Evolutionary conservation across 2,329 filamentous ascomycete species (phyloP), one percentile per base, ranked within the genome.

Genomic region (Penicillium sp.): DNA sequence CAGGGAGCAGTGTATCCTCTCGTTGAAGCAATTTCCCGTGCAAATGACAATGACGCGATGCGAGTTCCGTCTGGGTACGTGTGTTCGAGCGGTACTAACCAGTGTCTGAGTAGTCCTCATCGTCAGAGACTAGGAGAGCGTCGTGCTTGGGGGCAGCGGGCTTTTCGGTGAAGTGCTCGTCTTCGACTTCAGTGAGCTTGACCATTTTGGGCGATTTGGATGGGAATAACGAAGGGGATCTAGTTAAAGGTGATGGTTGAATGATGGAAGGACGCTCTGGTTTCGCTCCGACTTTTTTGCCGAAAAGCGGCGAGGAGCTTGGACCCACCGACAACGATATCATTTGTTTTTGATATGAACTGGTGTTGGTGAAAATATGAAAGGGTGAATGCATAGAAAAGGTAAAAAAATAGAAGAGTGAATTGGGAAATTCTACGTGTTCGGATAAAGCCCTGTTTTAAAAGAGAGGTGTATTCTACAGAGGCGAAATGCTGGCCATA

Each of bases 151-250:
- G 73, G 60, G 86, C 78, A 70, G 89, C 87, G 65, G 82, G 79
- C 76, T 89, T 87, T 67, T 83, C 79, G 75, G 85, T 82, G 82
- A 97, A 96, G 78, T 95, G 90, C 83, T 97, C 92, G 75, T 97
- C 93, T 74, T 95, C 88, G 72, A 97, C 93, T 82, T 97, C 93
- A 74, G 91, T 90, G 73, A 97, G 90, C 79, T 93, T 91, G 77
- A 97, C 93, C 93, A 97, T 97, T 69, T 76, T 75, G 69, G 47
- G 60, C 61, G 62, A 64, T 61, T 43, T 58, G 29, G 48, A 56
- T 39, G 26, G 35, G 9, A 8, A 32, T 57, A 50, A 38, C 52
- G 45, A 48, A 51, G 44, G 35, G 35, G 34, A 55, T 56, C 47
- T 40, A 44, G 38, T 52, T 38, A 43, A 51, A 46, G 48, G 53